phyloP scores from a whole-genome alignment of 2,329 filamentous ascomycete species.

The Penicillium sp. region DNA sequence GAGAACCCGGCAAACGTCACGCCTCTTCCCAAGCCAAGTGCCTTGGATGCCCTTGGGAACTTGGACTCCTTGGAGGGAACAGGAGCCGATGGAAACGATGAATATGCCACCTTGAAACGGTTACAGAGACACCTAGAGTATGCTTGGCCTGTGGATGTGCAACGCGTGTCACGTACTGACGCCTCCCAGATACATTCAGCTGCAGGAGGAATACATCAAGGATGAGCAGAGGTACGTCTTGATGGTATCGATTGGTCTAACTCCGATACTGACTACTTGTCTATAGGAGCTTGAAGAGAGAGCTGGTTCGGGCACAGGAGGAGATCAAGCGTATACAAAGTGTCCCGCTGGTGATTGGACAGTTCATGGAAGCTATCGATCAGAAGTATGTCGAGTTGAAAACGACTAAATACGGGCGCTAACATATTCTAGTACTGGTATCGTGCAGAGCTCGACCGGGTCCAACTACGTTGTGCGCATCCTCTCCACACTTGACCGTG shows the following conservation, averaged over 20 bases:
- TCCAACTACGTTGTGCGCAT: slow-evolving; percentile 99
- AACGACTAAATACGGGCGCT: not conserved
- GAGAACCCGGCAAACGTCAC: slow-evolving; percentile 75
- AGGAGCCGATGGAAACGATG: slow-evolving; percentile 77
- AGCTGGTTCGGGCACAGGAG: slow-evolving; percentile 94
- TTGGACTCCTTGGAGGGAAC: slow-evolving; percentile 88
- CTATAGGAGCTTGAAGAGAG: slow-evolving; percentile 84
- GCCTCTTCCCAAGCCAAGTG: slow-evolving; percentile 77
- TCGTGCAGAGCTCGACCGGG: slow-evolving; percentile 96
- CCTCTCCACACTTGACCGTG: slow-evolving; percentile 95
- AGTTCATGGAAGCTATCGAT: slow-evolving; percentile 99
- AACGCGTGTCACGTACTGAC: slow-evolving; percentile 17
- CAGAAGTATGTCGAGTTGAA: slow-evolving; percentile 67
- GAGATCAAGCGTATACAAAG: slow-evolving; percentile 99
- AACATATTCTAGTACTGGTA: slow-evolving; percentile 70
- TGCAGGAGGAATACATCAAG: slow-evolving; percentile 99
- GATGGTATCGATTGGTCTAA: not conserved
- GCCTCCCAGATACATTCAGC: slow-evolving; percentile 74
- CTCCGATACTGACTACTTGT: slow-evolving; percentile 10
- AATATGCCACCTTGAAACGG: slow-evolving; percentile 95
- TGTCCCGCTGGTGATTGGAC: slow-evolving; percentile 94
- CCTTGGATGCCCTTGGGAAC: slow-evolving; percentile 77
- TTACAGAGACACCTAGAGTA: slow-evolving; percentile 95
- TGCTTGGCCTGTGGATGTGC: slow-evolving; percentile 29
- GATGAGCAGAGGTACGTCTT: slow-evolving; percentile 82